phyloP scores from a whole-genome alignment of 345 rosid genomes.

The Hibiscus trionum region DNA sequence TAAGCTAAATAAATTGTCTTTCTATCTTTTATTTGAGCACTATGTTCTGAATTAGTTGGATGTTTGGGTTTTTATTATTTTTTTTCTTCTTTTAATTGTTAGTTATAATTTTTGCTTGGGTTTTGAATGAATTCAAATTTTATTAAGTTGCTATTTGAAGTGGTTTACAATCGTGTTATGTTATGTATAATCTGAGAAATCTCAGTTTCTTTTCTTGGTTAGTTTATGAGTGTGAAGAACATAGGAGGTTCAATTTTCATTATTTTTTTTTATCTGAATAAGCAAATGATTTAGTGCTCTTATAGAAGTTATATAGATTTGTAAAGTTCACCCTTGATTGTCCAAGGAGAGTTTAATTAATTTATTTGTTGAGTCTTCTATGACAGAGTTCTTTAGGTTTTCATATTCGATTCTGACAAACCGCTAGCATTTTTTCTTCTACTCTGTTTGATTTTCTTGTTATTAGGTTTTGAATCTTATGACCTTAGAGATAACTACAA shows the following conservation, averaged over 20 bases:
- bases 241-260: neutral
- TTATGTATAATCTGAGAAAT: slow-evolving; percentile 4
- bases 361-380: neutral
- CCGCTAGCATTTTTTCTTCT: too few relatives aligned
- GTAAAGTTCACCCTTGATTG: neutral
- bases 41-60: slow-evolving; percentile 4
- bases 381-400: neutral
- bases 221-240: neutral
- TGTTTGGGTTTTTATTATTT: neutral
- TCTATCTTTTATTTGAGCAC: neutral
- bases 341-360: neutral
- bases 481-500: too few relatives aligned
- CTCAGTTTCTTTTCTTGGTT: neutral
- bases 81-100: neutral
- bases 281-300: neutral
- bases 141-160: neutral
- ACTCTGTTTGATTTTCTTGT: too few relatives aligned
- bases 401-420: too few relatives aligned
- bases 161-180: neutral
- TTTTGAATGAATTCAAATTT: neutral
- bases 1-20: neutral
- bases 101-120: neutral
- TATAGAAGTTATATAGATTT: neutral
- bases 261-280: neutral
- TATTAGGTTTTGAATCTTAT: too few relatives aligned